phyloP scores from a whole-genome alignment of 2,329 filamentous ascomycete species.

The Colletotrichum gloeosporioides region DNA sequence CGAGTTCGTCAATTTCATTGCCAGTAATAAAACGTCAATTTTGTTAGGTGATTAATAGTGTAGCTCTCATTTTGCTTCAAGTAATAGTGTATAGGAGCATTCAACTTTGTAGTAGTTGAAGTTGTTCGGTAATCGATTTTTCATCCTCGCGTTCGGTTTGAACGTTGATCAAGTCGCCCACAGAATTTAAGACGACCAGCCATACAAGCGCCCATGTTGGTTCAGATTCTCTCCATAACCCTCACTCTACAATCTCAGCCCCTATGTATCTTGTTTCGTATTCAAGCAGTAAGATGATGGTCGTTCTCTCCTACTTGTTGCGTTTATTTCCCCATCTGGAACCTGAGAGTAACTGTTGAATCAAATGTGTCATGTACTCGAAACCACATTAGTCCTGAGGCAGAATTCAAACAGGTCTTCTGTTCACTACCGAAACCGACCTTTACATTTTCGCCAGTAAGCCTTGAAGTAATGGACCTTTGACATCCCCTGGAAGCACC shows the following conservation, averaged over 20 bases:
- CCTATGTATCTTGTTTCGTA: not conserved
- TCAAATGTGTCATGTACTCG: not conserved
- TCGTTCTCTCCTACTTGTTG: not conserved
- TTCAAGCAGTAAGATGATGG: fast-evolving
- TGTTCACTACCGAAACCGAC: not conserved
- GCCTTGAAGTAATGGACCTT: not conserved
- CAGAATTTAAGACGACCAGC: not conserved
- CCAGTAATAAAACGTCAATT: no score
- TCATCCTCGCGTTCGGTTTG: not conserved
- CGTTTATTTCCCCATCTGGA: not conserved
- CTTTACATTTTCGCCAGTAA: not conserved
- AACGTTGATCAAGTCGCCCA: not conserved
- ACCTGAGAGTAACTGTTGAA: fast-evolving
- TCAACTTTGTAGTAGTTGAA: not conserved
- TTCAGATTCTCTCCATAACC: not conserved
- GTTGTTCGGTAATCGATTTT: not conserved
- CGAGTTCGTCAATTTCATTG: not conserved
- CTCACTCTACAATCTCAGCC: not conserved
- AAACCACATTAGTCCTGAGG: not conserved
- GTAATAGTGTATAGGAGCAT: fast-evolving
- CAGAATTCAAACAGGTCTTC: not conserved
- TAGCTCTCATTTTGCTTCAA: not conserved
- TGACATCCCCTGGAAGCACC: not conserved
- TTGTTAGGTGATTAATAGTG: fast-evolving
- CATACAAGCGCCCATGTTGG: not conserved